Evolutionary conservation across 2,329 filamentous ascomycete species (phyloP), one percentile per base, ranked within the genome.

Genomic region (Hymenoscyphus albidus): DNA sequence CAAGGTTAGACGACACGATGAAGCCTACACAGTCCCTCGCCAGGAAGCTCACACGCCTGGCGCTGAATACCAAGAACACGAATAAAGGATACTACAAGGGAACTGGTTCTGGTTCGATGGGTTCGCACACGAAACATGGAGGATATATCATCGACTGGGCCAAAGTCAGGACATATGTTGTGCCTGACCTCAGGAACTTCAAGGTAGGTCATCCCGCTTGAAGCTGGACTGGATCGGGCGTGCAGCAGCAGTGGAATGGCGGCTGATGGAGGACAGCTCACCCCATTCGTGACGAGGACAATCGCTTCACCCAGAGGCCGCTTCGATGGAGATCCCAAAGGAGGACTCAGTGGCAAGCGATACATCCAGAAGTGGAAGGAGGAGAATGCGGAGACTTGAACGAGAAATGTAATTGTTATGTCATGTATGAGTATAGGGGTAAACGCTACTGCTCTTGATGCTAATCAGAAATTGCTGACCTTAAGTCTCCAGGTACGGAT

Each of bases 71-170:
- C 71, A 99, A 99, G 80, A 89, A 95, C 78, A 89, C 94, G 76
- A 91, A 90, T 77, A 92, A 92, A 76, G 94, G 93, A 71, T 99
- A 89, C 86, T 99, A 99, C 87, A 98, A 98, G 83, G 95, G 95
- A 76, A 97, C 90, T 73, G 85, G 93, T 58, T 89, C 92, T 0
- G 95, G 95, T 1, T 87, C 90, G 54, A 93, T 96, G 87, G 95
- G 95, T 77, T 80, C 82, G 14, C 92, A 96, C 79, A 93, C 91
- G 62, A 90, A 91, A 76, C 86, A 87, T 76, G 95, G 94, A 77
- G 88, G 88, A 60, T 99, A 95, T 78, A 77, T 87, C 58, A 88
- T 98, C 70, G 90, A 98, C 70, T 96, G 85, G 83, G 79, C 82
- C 63, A 97, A 96, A 80, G 92, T 98, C 74, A 88, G 94, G 78